Percentiles rank a stretch among this genome's conserved stretches.
phyloP scores from a whole-genome alignment of 1,139 yeast species.

The Lodderomyces parapsilosis region DNA sequence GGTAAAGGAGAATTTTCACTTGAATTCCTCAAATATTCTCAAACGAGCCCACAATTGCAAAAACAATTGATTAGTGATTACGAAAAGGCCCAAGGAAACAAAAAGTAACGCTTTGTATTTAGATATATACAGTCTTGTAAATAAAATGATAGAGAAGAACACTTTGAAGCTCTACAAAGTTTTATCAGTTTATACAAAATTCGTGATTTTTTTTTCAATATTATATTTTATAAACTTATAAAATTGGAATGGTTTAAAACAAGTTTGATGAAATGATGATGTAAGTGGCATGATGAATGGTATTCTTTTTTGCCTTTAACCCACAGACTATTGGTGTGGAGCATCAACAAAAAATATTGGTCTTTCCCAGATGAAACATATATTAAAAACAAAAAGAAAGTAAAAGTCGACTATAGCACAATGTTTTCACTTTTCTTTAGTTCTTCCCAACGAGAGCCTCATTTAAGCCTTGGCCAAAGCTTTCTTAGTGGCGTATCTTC shows the following conservation, averaged over 20 bases:
- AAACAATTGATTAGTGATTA: slow-evolving; percentile 85
- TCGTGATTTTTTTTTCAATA: slow-evolving; percentile 4
- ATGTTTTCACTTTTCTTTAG: slow-evolving; percentile 10
- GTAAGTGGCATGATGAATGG: slow-evolving; percentile 4
- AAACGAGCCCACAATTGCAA: slow-evolving; percentile 89
- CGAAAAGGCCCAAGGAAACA: slow-evolving; percentile 38
- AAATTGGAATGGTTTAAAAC: slow-evolving; percentile 1
- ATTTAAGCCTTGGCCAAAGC: slow-evolving; percentile 77
- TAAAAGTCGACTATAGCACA: slow-evolving; percentile 12
- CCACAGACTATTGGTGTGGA: background rate
- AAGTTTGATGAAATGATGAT: slow-evolving; percentile 4
- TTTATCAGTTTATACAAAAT: background rate
- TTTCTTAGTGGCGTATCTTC: slow-evolving; percentile 90
- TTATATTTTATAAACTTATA: slow-evolving; percentile 4
- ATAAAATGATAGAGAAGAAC: slow-evolving; percentile 3
- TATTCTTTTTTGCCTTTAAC: background rate
- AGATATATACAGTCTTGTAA: slow-evolving; percentile 6
- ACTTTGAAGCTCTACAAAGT: background rate
- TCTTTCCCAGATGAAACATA: slow-evolving; percentile 2
- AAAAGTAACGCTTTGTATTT: slow-evolving; percentile 18
- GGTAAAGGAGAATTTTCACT: slow-evolving; percentile 98
- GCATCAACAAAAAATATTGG: background rate
- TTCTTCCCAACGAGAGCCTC: background rate
- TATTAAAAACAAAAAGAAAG: background rate
- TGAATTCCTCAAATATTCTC: slow-evolving; percentile 91